Evolutionary conservation across 441 rosid genomes (phyloP).

Genomic region (Erodium chrysanthum): DNA sequence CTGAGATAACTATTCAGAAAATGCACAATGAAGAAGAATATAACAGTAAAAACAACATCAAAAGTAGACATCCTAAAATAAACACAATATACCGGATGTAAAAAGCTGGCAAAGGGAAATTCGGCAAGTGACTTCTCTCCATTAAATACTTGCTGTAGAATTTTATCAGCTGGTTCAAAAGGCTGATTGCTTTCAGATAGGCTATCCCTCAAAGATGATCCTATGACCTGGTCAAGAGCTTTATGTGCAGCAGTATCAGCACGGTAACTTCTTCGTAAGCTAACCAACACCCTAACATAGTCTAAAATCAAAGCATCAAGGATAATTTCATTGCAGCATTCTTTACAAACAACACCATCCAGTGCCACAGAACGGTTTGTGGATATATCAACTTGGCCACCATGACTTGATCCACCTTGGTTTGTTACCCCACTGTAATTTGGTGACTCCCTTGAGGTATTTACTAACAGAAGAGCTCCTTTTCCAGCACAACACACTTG

Average conservation of each 20-base stretch:
- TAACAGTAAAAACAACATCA: slow-evolving; percentile 8
- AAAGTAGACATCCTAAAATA: slow-evolving; percentile 8
- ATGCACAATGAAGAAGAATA: neutral
- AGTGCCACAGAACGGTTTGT: slow-evolving; percentile 39
- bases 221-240: slow-evolving; percentile 59
- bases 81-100: slow-evolving; percentile 51
- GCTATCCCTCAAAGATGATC: slow-evolving; percentile 34
- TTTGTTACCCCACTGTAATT: slow-evolving; percentile 32
- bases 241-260: slow-evolving; percentile 52
- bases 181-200: slow-evolving; percentile 32
- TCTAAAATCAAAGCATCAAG: slow-evolving; percentile 78
- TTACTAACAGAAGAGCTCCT: slow-evolving; percentile 72
- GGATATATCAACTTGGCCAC: slow-evolving; percentile 45
- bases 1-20: neutral
- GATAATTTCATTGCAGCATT: slow-evolving; percentile 59
- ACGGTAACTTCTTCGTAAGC: slow-evolving; percentile 64
- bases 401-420: slow-evolving; percentile 52
- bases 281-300: slow-evolving; percentile 75
- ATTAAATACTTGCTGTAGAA: slow-evolving; percentile 41
- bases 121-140: slow-evolving; percentile 82
- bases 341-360: slow-evolving; percentile 61
- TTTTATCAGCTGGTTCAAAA: slow-evolving; percentile 29
- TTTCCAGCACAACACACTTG: slow-evolving; percentile 80
- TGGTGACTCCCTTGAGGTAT: slow-evolving; percentile 37
- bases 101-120: slow-evolving; percentile 82